These are phyloP conservation scores for Fragosphaeria purpurea DNA, from an alignment of 2,329 filamentous ascomycete species.

Conservation along the genomic window DNA sequence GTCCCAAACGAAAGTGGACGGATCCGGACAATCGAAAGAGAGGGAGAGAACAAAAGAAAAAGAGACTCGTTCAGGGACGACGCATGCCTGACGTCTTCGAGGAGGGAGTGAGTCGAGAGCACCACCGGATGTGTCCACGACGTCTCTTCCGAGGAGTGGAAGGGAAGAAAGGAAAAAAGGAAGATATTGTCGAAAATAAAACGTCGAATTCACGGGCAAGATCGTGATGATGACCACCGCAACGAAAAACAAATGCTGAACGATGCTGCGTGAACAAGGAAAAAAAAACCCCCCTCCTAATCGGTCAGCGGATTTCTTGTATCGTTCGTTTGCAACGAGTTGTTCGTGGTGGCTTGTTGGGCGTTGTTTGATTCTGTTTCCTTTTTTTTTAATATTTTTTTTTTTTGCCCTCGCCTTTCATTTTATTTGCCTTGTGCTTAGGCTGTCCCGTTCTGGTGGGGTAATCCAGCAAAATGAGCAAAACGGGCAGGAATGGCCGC, in stretches of 20 bases:
- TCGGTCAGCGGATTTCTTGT: too few relatives aligned
- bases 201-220: too few relatives aligned
- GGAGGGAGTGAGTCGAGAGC: not conserved
- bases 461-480: not conserved
- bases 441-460: constrained; percentile 1
- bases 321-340: not conserved
- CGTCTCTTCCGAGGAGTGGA: not conserved
- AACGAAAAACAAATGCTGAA: too few relatives aligned
- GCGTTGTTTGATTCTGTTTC: constrained; percentile 1
- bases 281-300: too few relatives aligned
- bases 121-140: too few relatives aligned
- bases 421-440: too few relatives aligned
- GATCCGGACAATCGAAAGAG: not conserved
- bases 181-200: too few relatives aligned
- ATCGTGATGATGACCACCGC: too few relatives aligned
- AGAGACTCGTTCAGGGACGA: constrained; percentile 9
- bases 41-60: not conserved
- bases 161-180: not conserved
- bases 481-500: not conserved
- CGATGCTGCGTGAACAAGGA: too few relatives aligned
- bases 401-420: too few relatives aligned
- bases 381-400: not conserved
- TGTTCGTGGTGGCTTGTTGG: constrained; percentile 2
- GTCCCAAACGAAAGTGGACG: not conserved
- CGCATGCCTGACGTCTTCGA: constrained; percentile 9